These are phyloP conservation scores for Barnettozyma salicaria DNA, from an alignment of 805 yeast species.

Conservation along the genomic window DNA sequence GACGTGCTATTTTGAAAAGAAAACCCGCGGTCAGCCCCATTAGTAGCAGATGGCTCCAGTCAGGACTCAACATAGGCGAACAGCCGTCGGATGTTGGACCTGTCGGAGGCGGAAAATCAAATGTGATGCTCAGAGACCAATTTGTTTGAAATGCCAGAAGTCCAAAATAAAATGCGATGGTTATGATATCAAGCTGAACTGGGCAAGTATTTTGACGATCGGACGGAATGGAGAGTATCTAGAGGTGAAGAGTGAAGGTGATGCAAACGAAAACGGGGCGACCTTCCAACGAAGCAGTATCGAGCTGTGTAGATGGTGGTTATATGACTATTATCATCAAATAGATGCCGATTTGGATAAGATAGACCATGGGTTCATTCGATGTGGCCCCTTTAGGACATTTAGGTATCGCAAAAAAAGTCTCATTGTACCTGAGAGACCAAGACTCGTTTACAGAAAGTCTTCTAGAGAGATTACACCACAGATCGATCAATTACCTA, in stretches of 20 bases:
- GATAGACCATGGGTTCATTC: conserved; percentile 26
- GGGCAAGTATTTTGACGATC: conserved; percentile 51
- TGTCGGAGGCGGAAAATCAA: conserved; percentile 78
- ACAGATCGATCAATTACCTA: too few relatives aligned
- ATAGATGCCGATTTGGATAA: conserved; percentile 61
- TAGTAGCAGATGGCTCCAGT: conserved; percentile 7
- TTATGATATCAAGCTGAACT: conserved; percentile 70
- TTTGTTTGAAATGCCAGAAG: conserved; percentile 60
- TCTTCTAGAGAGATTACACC: too few relatives aligned
- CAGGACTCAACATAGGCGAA: conserved; percentile 24
- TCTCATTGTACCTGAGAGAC: too few relatives aligned
- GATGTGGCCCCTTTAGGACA: conserved; percentile 16
- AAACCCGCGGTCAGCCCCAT: neutral
- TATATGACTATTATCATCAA: conserved; percentile 53
- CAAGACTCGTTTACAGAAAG: too few relatives aligned
- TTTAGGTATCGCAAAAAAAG: too few relatives aligned
- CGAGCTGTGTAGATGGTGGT: conserved; percentile 37
- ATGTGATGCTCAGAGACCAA: conserved; percentile 69
- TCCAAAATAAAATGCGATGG: conserved; percentile 72
- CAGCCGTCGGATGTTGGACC: conserved; percentile 86
- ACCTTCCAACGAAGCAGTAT: conserved; percentile 58
- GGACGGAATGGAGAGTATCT: conserved; percentile 32
- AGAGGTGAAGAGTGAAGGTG: conserved; percentile 28
- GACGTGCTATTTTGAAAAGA: too few relatives aligned
- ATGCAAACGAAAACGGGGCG: conserved; percentile 10